Base-by-base conservation (phyloP, 164 flowering plant species). In the Hamamelis virginiana region DNA sequence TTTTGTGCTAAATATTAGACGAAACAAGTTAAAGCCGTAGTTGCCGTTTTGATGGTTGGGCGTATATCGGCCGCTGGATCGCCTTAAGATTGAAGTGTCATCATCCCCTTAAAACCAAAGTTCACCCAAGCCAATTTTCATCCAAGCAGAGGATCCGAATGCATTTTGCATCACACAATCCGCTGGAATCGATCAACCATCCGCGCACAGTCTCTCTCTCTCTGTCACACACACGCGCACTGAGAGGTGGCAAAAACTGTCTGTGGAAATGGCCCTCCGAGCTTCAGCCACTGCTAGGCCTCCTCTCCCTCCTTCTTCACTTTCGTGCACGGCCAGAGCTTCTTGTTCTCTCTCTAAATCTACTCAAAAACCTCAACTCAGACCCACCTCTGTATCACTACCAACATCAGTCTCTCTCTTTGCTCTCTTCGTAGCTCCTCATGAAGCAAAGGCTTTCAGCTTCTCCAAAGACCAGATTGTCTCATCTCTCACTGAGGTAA, bases 401-500 rank as follows among this genome's bases (percentile, higher is more conserved):
- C 76, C 91, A 21, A 69, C 89, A 13, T 77, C 89, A 19, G 19
- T 87, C 63, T 84, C 92, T 61, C 77, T 88, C 5, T 57, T 87
- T 58, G 75, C 86, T 62, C 83, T 91, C 72, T 75, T 84, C 67
- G 45, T 89, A 8, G 57, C 87, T 62, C 81, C 89, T 18, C 25
- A 50, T 74, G 90, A 86, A 33, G 89, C 95, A 72, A 83, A 78
- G 41, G 96, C 98, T 58, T 64, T 83, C 65, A 69, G 70, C 62
- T 61, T 92, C 64, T 64, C 89, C 76, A 91, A 88, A 67, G 98
- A 93, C 51, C 86, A 93, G 77, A 86, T 93, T 57, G 86, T 86
- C 76, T 85, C 90, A 8, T 81, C 95, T 33, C 79, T 93, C 69
- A 85, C 82, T 23, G 80, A 86, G 70, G 98, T 91, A 80, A 70